A percentile compares a stretch with the other conserved stretches of the same genome.
Conservation (phyloP, 495 filamentous ascomycete species). For the Penicillium silybi region DNA sequence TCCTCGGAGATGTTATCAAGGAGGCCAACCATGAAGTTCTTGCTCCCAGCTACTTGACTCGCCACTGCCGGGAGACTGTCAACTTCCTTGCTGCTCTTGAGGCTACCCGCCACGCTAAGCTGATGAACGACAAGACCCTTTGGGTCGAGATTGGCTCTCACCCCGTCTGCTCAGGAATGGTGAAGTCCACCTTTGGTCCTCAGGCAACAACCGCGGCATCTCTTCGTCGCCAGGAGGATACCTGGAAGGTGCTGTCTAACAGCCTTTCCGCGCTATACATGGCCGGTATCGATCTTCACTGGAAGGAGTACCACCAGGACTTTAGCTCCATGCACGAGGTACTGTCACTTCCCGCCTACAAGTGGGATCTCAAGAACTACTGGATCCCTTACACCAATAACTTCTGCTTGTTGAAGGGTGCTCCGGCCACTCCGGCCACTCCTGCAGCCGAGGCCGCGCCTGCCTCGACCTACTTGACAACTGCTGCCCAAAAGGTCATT, state of each 20-base stretch:
- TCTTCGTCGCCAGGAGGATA: slow-evolving; percentile 50
- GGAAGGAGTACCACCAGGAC: slow-evolving; percentile 76
- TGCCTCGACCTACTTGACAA: slow-evolving; percentile 36
- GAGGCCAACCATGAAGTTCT: slow-evolving; percentile 51
- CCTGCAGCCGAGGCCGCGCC: slow-evolving; percentile 24
- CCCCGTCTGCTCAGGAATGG: slow-evolving; percentile 63
- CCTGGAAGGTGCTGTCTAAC: slow-evolving; percentile 60
- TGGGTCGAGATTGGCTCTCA: slow-evolving; percentile 68
- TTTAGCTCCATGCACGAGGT: slow-evolving; percentile 58
- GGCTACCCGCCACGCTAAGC: slow-evolving; percentile 44
- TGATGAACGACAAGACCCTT: slow-evolving; percentile 41
- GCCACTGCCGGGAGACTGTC: slow-evolving; percentile 68
- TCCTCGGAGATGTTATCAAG: slow-evolving; percentile 56
- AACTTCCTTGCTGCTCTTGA: slow-evolving; percentile 65
- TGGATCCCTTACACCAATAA: slow-evolving; percentile 74
- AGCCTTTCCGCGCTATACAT: slow-evolving; percentile 60
- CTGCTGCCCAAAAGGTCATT: slow-evolving; percentile 47
- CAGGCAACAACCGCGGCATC: slow-evolving; percentile 56
- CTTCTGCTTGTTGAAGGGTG: slow-evolving; percentile 47
- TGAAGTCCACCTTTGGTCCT: slow-evolving; percentile 61
- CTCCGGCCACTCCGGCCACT: slow-evolving; percentile 27
- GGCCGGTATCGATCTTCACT: slow-evolving; percentile 64
- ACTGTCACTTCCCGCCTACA: slow-evolving; percentile 67
- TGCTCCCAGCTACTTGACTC: slow-evolving; percentile 55
- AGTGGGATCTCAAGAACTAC: slow-evolving; percentile 76